phyloP scores from a whole-genome alignment of 2,329 filamentous ascomycete genomes.

The Coleophoma crateriformis region DNA sequence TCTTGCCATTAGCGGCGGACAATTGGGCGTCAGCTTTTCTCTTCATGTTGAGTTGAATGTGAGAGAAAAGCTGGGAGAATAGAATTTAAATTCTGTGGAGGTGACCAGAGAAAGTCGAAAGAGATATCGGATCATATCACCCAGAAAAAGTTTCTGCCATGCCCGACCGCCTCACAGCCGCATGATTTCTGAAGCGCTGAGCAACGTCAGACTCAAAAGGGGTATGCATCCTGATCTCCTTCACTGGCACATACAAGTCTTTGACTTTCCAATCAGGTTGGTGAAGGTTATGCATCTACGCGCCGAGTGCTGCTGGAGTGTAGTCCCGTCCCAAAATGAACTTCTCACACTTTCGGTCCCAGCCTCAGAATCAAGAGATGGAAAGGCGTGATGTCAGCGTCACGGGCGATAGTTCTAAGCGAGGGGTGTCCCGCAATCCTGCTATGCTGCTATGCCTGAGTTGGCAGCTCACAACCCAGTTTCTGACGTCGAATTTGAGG shows the following conservation, averaged over 20 bases:
- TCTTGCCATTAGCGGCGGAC: constrained; percentile 32
- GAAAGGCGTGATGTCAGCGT: too few species aligned
- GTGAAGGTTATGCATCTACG: constrained; percentile 18
- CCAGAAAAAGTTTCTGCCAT: neutral
- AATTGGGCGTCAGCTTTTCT: constrained; percentile 49
- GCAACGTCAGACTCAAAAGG: constrained; percentile 10
- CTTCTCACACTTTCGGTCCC: too few species aligned
- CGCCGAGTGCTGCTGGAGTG: constrained; percentile 1
- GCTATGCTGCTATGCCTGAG: too few species aligned
- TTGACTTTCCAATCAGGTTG: constrained; percentile 1
- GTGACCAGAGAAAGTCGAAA: neutral
- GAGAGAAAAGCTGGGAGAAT: constrained; percentile 5
- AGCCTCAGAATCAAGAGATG: too few species aligned
- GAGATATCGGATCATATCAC: constrained; percentile 2
- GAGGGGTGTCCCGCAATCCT: too few species aligned
- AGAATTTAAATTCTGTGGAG: neutral
- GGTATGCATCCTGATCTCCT: constrained; percentile 6
- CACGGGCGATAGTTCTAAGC: too few species aligned
- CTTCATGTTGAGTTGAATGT: constrained; percentile 40
- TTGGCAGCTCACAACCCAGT: too few species aligned
- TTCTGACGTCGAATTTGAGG: too few species aligned
- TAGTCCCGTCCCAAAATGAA: too few species aligned
- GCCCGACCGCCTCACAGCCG: constrained; percentile 5
- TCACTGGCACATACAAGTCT: constrained; percentile 8
- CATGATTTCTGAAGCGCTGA: constrained; percentile 18